Base-by-base conservation (phyloP, 805 yeast genomes). In the Myxozyma geophila region DNA sequence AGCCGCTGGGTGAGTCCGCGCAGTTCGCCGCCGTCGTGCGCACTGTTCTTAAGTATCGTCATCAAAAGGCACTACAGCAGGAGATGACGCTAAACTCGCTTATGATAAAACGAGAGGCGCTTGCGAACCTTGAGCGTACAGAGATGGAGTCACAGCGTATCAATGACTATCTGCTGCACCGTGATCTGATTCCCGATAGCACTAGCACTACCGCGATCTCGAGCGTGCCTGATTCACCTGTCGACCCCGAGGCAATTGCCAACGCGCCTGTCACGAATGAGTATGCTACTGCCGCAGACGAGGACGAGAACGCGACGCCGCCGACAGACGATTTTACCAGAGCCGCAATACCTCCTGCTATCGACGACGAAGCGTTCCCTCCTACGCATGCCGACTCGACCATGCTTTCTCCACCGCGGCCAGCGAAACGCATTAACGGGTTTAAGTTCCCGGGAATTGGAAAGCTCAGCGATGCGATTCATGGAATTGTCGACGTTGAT, bases 1-100 rank as follows among this genome's bases (percentile, higher is more conserved):
- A 87, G 72, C 90, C 90, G 2, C 75, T 87, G 53, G 87, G 87
- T 0, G 91, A 87, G 71, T 83, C 85, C n/a, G 90, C 85, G 1
- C 90, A 87, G 70, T 82, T 83, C 72, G 83, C 88, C 0, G 74
- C 79, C 2, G 85, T 85, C 1, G 82, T 87, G 13, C 80, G 85
- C 49, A 78, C 80, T 17, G 86, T 90, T 1, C 75, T 85, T 28
- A 84, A 83, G 67, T 90, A 84, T 73, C 83, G 89, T 60, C 81
- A 82, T 58, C 77, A 83, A 67, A 86, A 87, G 68, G 81, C 81
- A 17, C 73, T 81, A 40, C 90, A 86, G 71, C 77, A 79, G 52
- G 85, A 80, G 58, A 73, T 82, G 65, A 75, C 82, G 8, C 68
- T 73, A 4, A 80, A 81, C 58, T 73, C 77, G 4, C 70, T 82